A percentile compares a stretch with the other conserved stretches of the same genome.
phyloP scores from a whole-genome alignment of 2,329 filamentous ascomycete genomes.

The Kalmusia sp. region DNA sequence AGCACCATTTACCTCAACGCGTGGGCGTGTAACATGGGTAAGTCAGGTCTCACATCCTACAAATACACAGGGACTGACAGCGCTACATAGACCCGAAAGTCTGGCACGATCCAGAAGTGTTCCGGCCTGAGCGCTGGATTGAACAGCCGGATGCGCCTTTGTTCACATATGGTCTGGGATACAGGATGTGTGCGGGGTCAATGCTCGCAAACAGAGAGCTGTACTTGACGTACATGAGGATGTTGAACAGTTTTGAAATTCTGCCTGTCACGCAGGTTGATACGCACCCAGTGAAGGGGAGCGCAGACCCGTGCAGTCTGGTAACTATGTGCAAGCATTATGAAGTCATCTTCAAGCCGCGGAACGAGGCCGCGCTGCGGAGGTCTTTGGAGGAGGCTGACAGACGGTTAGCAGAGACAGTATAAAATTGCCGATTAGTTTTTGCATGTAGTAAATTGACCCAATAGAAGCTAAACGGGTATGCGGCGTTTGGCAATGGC shows the following conservation, averaged over 20 bases:
- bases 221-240: slow-evolving; percentile 69
- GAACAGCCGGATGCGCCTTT: slow-evolving; percentile 69
- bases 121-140: slow-evolving; percentile 69
- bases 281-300: slow-evolving; percentile 66
- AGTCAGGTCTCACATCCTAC: slow-evolving; percentile 22
- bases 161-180: slow-evolving; percentile 71
- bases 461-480: too few relatives aligned
- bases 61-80: slow-evolving; percentile 5
- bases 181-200: slow-evolving; percentile 72
- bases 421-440: background rate
- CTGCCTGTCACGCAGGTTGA: slow-evolving; percentile 62
- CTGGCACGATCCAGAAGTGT: slow-evolving; percentile 65
- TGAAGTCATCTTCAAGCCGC: slow-evolving; percentile 65
- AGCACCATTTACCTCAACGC: slow-evolving; percentile 71
- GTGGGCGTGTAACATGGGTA: slow-evolving; percentile 74
- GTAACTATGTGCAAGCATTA: slow-evolving; percentile 67
- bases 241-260: slow-evolving; percentile 68
- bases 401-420: slow-evolving; percentile 25
- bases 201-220: slow-evolving; percentile 70
- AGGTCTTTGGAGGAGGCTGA: slow-evolving; percentile 48
- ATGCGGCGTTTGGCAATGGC: too few relatives aligned
- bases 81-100: slow-evolving; percentile 55
- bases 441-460: too few relatives aligned
- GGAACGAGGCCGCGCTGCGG: slow-evolving; percentile 55
- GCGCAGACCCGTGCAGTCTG: slow-evolving; percentile 66